Evolutionary conservation across 2,329 filamentous ascomycete genomes (phyloP).

Genomic region (Tolypocladium ovalisporum): DNA sequence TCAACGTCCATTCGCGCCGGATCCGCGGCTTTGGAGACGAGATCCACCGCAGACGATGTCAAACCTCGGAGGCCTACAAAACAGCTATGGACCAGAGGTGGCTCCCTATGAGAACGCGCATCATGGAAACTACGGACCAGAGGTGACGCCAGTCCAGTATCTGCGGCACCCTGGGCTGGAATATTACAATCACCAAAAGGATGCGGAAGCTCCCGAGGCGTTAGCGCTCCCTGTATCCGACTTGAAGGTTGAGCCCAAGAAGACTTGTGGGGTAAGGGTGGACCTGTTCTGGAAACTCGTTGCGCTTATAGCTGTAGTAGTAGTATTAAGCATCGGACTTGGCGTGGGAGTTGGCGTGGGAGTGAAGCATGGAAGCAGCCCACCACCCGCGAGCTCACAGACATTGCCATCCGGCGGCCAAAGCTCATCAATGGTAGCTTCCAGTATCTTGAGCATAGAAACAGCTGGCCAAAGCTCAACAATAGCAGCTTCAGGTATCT

Average conservation of each 20-base stretch:
- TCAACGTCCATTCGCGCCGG: too few species aligned
- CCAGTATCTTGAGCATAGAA: too few species aligned
- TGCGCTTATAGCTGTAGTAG: background rate
- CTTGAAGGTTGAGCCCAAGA: background rate
- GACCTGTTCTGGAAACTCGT: background rate
- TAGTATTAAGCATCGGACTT: background rate
- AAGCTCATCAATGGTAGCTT: too few species aligned
- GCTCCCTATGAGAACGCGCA: background rate
- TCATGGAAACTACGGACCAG: background rate
- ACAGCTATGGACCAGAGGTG: constrained; percentile 1
- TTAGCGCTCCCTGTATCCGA: background rate
- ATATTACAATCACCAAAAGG: background rate
- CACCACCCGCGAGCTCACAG: background rate
- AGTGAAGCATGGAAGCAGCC: background rate
- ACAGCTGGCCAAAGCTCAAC: background rate
- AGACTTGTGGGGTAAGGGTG: background rate
- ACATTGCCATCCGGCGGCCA: background rate
- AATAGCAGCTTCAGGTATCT: background rate
- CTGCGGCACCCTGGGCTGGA: background rate
- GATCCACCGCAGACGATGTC: background rate
- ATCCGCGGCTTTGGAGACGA: background rate
- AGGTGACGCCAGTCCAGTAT: background rate
- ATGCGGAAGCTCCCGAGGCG: background rate
- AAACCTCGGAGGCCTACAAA: background rate
- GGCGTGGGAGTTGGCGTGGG: background rate